A percentile compares a stretch with the other conserved stretches of the same genome.
phyloP scores from a whole-genome alignment of 2,329 filamentous ascomycete species.

The Xylariaceae sp. region DNA sequence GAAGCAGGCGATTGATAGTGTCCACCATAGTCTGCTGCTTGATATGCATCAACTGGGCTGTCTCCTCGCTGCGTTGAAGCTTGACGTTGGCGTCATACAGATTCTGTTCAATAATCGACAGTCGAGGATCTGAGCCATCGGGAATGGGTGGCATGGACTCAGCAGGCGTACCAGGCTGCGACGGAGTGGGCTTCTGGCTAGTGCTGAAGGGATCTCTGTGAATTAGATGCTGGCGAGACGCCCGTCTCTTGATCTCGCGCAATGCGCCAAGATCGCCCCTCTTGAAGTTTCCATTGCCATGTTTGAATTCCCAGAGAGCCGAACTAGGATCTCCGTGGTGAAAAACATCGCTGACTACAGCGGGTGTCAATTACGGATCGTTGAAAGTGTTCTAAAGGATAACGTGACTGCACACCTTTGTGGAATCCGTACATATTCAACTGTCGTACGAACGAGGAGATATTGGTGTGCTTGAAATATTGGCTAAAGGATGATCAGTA shows the following conservation, averaged over 20 bases:
- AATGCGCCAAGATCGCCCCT: slow-evolving; percentile 86
- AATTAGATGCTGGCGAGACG: slow-evolving; percentile 87
- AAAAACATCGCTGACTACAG: slow-evolving; percentile 90
- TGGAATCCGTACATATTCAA: slow-evolving; percentile 99
- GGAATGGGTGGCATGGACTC: slow-evolving; percentile 69
- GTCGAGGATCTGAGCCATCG: slow-evolving; percentile 72
- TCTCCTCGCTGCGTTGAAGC: slow-evolving; percentile 79
- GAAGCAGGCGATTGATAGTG: slow-evolving; percentile 62
- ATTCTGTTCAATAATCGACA: slow-evolving; percentile 74
- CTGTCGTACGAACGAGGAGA: slow-evolving; percentile 96
- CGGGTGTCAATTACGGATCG: slow-evolving; percentile 21
- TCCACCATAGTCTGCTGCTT: slow-evolving; percentile 82
- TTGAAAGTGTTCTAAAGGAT: slow-evolving; percentile 3
- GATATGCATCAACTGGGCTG: slow-evolving; percentile 70
- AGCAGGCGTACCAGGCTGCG: slow-evolving; percentile 79
- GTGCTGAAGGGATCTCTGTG: slow-evolving; percentile 74
- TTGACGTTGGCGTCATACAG: slow-evolving; percentile 75
- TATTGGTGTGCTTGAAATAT: slow-evolving; percentile 99
- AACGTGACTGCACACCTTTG: slow-evolving; percentile 62
- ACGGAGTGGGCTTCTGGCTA: slow-evolving; percentile 67
- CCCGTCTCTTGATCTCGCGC: slow-evolving; percentile 91
- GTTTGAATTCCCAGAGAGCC: slow-evolving; percentile 97
- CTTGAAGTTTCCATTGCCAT: slow-evolving; percentile 96
- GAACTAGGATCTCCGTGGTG: slow-evolving; percentile 92
- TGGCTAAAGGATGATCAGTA: slow-evolving; percentile 54